A percentile compares a stretch with the other conserved stretches of the same genome.
Conservation (phyloP, 495 filamentous ascomycete genomes). For the Aspergillus indologenus region DNA sequence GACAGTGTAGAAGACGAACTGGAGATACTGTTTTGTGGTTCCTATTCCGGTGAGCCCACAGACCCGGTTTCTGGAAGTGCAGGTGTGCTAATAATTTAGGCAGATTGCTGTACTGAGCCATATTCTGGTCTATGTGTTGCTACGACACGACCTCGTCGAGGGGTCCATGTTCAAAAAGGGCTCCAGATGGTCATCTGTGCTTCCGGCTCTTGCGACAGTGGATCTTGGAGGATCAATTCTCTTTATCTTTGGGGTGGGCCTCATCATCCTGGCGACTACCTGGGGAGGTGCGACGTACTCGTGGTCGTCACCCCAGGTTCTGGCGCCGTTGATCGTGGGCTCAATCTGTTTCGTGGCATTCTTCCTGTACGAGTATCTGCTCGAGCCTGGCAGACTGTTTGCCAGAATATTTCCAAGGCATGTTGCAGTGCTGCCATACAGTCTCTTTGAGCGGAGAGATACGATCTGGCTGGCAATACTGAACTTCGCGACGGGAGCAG, state of each 20-base stretch:
- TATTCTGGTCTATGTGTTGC: slow-evolving; percentile 25
- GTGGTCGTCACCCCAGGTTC: slow-evolving; percentile 49
- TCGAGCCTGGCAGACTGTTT: slow-evolving; percentile 45
- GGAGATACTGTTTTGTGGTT: slow-evolving; percentile 61
- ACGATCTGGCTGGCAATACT: slow-evolving; percentile 50
- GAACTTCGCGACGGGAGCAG: slow-evolving; percentile 52
- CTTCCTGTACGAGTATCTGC: slow-evolving; percentile 53
- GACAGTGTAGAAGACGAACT: slow-evolving; percentile 33
- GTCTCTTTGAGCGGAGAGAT: slow-evolving; percentile 48
- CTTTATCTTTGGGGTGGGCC: slow-evolving; percentile 57
- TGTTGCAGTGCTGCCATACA: slow-evolving; percentile 55
- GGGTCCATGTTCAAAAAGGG: slow-evolving; percentile 23
- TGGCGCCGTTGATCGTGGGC: slow-evolving; percentile 52
- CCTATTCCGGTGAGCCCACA: slow-evolving; percentile 46
- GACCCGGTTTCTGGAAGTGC: neutral
- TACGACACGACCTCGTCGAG: slow-evolving; percentile 36
- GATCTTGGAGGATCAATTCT: slow-evolving; percentile 54
- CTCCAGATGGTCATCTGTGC: slow-evolving; percentile 19
- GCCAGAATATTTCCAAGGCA: slow-evolving; percentile 44
- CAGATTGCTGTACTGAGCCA: slow-evolving; percentile 32
- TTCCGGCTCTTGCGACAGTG: slow-evolving; percentile 45
- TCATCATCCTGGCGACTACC: slow-evolving; percentile 55
- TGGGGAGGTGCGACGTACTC: slow-evolving; percentile 57
- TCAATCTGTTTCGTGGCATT: slow-evolving; percentile 43
- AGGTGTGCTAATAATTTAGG: slow-evolving; percentile 1